Percentiles rank a stretch among this genome's conserved stretches.
These are phyloP conservation scores for Colletotrichum simmondsii DNA, from an alignment of 2,329 filamentous ascomycete genomes.

Conservation along the genomic window DNA sequence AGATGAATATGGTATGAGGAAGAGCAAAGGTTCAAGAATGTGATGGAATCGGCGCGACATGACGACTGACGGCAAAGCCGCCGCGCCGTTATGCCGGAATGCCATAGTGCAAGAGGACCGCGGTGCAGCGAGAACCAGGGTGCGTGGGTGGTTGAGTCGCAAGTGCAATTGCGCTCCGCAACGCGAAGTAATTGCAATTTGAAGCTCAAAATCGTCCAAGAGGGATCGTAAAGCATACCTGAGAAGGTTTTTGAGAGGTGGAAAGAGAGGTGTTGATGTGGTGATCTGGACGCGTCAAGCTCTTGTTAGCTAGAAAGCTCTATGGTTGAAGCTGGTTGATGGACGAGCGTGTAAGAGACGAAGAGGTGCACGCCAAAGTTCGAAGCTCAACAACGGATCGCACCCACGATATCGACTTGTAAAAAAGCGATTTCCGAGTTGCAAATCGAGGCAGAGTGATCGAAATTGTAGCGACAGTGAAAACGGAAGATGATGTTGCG, in stretches of 20 bases:
- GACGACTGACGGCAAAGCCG: neutral
- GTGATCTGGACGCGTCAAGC: constrained; percentile 44
- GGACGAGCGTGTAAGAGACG: neutral
- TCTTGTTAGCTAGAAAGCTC: constrained; percentile 40
- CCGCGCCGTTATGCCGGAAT: neutral
- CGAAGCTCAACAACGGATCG: neutral
- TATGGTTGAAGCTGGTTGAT: constrained; percentile 36
- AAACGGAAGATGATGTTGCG: neutral
- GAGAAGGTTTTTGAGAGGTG: constrained; percentile 37
- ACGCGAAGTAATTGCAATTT: constrained; percentile 44
- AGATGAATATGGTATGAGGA: neutral
- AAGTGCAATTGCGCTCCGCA: constrained; percentile 51
- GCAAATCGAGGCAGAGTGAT: neutral
- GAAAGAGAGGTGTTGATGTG: constrained; percentile 40
- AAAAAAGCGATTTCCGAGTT: constrained; percentile 41
- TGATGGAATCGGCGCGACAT: neutral
- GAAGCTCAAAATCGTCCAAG: constrained; percentile 47
- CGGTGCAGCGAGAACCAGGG: constrained; percentile 37
- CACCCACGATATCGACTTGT: neutral
- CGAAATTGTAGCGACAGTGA: neutral
- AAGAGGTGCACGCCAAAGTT: constrained; percentile 19
- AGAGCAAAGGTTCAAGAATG: neutral
- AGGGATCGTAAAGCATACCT: constrained; percentile 48
- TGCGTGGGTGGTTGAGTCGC: constrained; percentile 39
- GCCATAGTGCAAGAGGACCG: neutral